A percentile compares a stretch with the other conserved stretches of the same genome.
These are phyloP conservation scores for Ilyonectria sp. DNA, from an alignment of 2,329 filamentous ascomycete genomes.

Conservation along the genomic window DNA sequence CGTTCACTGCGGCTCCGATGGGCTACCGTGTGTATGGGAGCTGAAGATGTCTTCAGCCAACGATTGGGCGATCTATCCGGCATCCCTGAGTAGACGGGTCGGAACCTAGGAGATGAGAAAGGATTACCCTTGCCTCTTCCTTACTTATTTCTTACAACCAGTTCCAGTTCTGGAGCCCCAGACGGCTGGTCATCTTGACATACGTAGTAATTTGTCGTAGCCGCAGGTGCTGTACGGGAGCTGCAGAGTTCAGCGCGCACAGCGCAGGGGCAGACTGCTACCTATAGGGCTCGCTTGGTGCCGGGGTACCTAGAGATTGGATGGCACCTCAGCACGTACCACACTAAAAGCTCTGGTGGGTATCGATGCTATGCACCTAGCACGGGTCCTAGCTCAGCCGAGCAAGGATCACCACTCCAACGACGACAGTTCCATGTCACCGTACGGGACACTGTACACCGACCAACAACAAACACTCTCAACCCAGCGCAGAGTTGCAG, in stretches of 20 bases:
- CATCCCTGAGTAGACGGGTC: background rate
- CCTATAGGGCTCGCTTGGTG: background rate
- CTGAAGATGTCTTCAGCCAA: background rate
- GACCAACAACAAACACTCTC: slow-evolving; percentile 12
- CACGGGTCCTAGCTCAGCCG: slow-evolving; percentile 24
- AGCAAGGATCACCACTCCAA: slow-evolving; percentile 38
- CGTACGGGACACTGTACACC: background rate
- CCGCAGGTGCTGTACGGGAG: no score
- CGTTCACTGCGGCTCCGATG: slow-evolving; percentile 9
- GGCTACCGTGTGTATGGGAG: background rate
- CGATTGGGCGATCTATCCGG: slow-evolving; percentile 1
- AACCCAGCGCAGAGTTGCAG: slow-evolving; percentile 3
- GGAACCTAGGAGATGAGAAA: no score
- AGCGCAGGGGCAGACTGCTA: no score
- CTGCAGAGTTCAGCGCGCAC: no score
- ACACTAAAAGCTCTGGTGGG: slow-evolving; percentile 1
- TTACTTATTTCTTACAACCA: no score
- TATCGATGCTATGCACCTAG: background rate
- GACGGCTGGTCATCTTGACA: no score
- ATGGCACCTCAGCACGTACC: no score
- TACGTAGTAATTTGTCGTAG: no score
- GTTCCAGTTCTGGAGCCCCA: no score
- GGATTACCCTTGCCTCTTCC: no score
- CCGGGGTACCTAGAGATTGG: background rate
- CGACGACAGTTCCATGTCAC: slow-evolving; percentile 6